Conservation (phyloP, 2,329 filamentous ascomycete genomes). For the Neocucurbitaria cava region DNA sequence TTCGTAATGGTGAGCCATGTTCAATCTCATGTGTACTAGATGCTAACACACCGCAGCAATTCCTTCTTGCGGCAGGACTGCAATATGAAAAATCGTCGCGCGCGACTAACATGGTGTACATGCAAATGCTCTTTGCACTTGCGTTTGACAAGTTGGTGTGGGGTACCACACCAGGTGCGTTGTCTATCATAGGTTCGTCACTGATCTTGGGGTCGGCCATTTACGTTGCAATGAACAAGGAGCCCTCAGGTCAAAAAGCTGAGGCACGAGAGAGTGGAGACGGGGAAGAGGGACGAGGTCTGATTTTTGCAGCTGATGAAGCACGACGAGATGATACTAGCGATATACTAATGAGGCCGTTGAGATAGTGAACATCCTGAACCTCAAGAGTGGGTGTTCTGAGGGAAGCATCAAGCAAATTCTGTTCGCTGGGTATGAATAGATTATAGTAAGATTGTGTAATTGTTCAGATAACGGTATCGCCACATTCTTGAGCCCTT, state of each 20-base stretch:
- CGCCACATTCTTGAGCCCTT: background rate
- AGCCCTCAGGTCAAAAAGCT: slow-evolving; percentile 36
- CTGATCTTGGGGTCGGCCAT: slow-evolving; percentile 71
- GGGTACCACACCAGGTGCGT: slow-evolving; percentile 62
- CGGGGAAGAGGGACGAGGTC: slow-evolving; percentile 43
- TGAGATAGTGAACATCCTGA: slow-evolving; percentile 21
- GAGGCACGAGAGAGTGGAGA: slow-evolving; percentile 15
- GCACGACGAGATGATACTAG: slow-evolving; percentile 17
- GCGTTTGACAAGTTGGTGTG: slow-evolving; percentile 70
- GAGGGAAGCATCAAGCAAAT: background rate
- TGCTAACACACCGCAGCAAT: slow-evolving; percentile 61
- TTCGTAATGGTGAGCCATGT: slow-evolving; percentile 68
- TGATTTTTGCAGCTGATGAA: slow-evolving; percentile 32
- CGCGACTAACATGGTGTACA: slow-evolving; percentile 72
- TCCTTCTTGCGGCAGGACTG: slow-evolving; percentile 79
- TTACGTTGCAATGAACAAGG: slow-evolving; percentile 66
- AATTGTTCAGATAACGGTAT: no score
- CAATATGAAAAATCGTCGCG: slow-evolving; percentile 70
- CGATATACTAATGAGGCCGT: slow-evolving; percentile 25
- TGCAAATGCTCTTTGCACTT: slow-evolving; percentile 73
- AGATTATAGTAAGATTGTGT: no score
- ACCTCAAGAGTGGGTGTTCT: background rate
- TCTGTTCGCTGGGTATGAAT: no score
- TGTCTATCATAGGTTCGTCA: slow-evolving; percentile 67
- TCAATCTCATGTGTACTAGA: background rate